Evolutionary conservation across 148 eudicot species (phyloP), one percentile per base, ranked within the genome.

Genomic region (Nyssa sinensis): DNA sequence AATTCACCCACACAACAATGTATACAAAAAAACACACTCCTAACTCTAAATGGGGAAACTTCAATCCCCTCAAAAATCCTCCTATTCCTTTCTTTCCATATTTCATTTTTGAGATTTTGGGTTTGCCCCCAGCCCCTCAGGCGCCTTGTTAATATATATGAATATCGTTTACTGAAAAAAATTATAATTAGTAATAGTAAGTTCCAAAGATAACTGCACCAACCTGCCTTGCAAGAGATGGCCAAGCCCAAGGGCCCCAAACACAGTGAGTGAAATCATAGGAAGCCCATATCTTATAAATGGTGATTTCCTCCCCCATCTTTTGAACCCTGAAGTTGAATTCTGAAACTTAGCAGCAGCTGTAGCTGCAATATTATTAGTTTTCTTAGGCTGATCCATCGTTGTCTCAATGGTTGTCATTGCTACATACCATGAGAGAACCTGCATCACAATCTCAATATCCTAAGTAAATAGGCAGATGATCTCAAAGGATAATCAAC

Each of bases 181-280:
- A n/a, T n/a, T n/a, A n/a, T n/a, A n/a, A n/a, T n/a, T 19, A 17
- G 59, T 19, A 55, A 55, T 19, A 55, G 24, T 1, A 17, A 55
- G 59, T 55, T 4, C 19, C 1, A n/a, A 17, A 2, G 19, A 55
- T 24, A 55, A 55, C 21, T 13, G 53, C 17, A 73, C 83, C 76
- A 53, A 93, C 99, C 98, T 91, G 73, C 98, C 99, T 84, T 93
- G 97, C 79, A 95, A 74, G 71, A 95, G 91, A 84, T 95, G 99
- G 49, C 87, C 97, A 66, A 95, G 94, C 44, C 98, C 99, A 75
- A 95, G 77, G 4, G 97, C 69, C 33, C 99, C 99, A 64, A 89
- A 53, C 64, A 96, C 97, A 9, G 94, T 89, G 21, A 96, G 87
- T 16, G 98, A 96, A 77, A 96, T 90, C 83, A 96, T 91, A 61